A percentile compares a stretch with the other conserved stretches of the same genome.
phyloP scores from a whole-genome alignment of 129 eudicot genomes.

The Flaveria linearis region DNA sequence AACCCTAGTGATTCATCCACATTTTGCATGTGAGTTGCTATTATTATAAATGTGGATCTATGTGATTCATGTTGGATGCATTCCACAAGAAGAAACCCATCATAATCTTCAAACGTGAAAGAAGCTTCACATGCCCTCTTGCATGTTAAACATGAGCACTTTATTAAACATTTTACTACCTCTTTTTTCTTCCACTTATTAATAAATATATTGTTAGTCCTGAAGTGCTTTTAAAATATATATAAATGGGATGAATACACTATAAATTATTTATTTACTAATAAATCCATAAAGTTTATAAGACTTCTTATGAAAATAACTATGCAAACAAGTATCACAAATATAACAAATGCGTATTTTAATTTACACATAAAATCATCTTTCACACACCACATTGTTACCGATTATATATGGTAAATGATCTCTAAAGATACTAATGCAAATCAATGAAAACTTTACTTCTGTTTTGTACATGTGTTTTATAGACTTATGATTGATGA shows the following conservation, averaged over 20 bases:
- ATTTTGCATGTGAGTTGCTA: slow-evolving; percentile 35
- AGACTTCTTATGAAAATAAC: background rate
- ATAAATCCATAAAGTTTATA: background rate
- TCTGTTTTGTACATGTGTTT: background rate
- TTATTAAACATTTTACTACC: background rate
- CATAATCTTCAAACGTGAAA: slow-evolving; percentile 7
- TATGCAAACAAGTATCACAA: background rate
- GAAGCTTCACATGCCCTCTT: slow-evolving; percentile 18
- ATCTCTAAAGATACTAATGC: background rate
- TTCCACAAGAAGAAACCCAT: slow-evolving; percentile 19
- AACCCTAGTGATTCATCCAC: background rate
- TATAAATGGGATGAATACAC: background rate
- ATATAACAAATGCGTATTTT: background rate
- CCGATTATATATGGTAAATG: background rate
- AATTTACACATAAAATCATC: background rate
- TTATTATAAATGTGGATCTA: slow-evolving; percentile 7
- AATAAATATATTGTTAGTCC: background rate
- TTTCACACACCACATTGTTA: background rate
- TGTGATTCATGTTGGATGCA: slow-evolving; percentile 9
- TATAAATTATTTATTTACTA: background rate
- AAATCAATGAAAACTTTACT: background rate
- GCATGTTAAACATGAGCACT: slow-evolving; percentile 13
- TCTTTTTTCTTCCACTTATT: background rate
- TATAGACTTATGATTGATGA: background rate
- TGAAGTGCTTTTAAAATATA: background rate